These are phyloP conservation scores for Aspergillus japonicus DNA, from an alignment of 2,329 filamentous ascomycete genomes.

Conservation along the genomic window DNA sequence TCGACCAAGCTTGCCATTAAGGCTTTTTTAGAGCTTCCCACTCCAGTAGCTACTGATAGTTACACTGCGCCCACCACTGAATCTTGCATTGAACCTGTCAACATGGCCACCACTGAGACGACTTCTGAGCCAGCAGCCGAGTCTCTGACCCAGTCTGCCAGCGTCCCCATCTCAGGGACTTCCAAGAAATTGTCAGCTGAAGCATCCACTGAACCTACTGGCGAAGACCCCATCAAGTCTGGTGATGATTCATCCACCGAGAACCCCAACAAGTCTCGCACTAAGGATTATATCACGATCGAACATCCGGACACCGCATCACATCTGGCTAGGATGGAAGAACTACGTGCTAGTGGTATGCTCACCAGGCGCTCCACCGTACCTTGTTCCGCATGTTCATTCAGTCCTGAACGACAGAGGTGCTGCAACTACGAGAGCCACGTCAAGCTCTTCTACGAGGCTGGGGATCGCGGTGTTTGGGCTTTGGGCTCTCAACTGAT, in stretches of 20 bases:
- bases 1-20: too few relatives aligned
- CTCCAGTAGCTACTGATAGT: too few relatives aligned
- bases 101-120: background rate
- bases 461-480: slow-evolving; percentile 29
- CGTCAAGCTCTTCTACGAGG: slow-evolving; percentile 20
- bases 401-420: slow-evolving; percentile 7
- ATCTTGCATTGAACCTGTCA: too few relatives aligned
- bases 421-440: slow-evolving; percentile 10
- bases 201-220: background rate
- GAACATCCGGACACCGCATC: too few relatives aligned
- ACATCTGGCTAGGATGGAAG: too few relatives aligned
- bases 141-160: background rate
- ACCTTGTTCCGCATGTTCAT: slow-evolving; percentile 11
- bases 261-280: too few relatives aligned
- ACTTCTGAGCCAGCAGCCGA: background rate
- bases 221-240: background rate
- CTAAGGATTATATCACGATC: too few relatives aligned
- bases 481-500: slow-evolving; percentile 31
- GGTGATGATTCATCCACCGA: background rate
- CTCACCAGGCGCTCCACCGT: background rate
- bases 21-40: too few relatives aligned
- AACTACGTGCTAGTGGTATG: too few relatives aligned
- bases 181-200: too few relatives aligned
- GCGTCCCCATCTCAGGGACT: too few relatives aligned
- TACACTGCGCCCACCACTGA: too few relatives aligned